Evolutionary conservation across 345 rosid species (phyloP).

Genomic region (Linum trigynum): DNA sequence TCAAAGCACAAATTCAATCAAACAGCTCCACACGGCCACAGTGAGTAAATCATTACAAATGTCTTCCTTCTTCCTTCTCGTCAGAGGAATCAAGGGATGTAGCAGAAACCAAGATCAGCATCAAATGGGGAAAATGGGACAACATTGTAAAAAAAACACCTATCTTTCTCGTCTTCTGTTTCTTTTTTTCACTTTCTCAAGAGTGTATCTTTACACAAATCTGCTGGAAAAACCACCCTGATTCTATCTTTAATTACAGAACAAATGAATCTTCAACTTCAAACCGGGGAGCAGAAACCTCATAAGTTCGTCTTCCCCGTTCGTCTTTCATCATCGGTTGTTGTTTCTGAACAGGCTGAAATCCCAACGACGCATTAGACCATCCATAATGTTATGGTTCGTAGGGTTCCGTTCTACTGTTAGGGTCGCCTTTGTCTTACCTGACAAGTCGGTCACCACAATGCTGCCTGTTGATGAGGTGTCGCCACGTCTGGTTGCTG

Average conservation of each 20-base stretch:
- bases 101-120: too few relatives aligned
- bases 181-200: too few relatives aligned
- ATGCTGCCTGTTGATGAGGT: conserved; percentile 28
- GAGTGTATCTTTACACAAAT: neutral
- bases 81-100: too few relatives aligned
- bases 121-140: too few relatives aligned
- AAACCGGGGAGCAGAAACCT: neutral
- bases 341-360: conserved; percentile 57
- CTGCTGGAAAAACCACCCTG: neutral
- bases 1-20: too few relatives aligned
- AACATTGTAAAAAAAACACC: neutral
- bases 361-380: conserved; percentile 85
- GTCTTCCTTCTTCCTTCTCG: too few relatives aligned
- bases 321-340: conserved; percentile 15
- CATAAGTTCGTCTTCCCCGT: neutral
- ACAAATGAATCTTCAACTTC: neutral
- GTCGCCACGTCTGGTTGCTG: conserved; percentile 19
- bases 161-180: neutral
- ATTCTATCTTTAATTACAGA: neutral
- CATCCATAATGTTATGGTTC: conserved; percentile 51
- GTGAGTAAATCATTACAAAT: too few relatives aligned
- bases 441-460: conserved; percentile 49
- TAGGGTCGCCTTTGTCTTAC: conserved; percentile 66
- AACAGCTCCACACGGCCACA: too few relatives aligned
- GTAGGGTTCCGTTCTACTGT: conserved; percentile 59